Percentiles rank a stretch among this genome's conserved stretches.
These are phyloP conservation scores for Penicillium taxi DNA, from an alignment of 495 filamentous ascomycete genomes.

Conservation along the genomic window DNA sequence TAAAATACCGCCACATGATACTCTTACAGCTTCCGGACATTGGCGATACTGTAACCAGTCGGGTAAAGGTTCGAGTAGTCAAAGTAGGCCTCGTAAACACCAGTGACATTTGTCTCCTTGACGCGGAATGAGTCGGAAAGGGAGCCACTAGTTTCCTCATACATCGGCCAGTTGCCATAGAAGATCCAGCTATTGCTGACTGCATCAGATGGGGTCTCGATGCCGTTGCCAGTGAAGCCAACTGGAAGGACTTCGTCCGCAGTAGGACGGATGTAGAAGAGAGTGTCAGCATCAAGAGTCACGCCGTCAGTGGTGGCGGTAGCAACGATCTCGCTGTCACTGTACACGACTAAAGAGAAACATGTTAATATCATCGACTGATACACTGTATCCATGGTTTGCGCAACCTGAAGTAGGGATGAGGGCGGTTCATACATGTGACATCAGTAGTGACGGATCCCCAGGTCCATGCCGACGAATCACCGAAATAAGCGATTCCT, in stretches of 20 bases:
- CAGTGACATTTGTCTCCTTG: constrained; percentile 14
- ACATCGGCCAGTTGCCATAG: constrained; percentile 18
- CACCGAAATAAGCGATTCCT: constrained; percentile 21
- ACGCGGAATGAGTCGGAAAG: constrained; percentile 17
- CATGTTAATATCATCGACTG: too few relatives aligned
- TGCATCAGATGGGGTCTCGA: constrained; percentile 10
- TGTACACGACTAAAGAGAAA: constrained; percentile 6
- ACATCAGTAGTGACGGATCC: constrained; percentile 18
- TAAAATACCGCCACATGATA: too few relatives aligned
- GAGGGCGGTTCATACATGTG: constrained; percentile 15
- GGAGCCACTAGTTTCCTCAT: constrained; percentile 7
- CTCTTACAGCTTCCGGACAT: too few relatives aligned
- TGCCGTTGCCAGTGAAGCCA: constrained; percentile 17
- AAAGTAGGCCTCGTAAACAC: constrained; percentile 18
- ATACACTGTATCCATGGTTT: too few relatives aligned
- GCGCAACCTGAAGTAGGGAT: too few relatives aligned
- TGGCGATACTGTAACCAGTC: constrained; percentile 5
- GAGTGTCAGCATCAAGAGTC: constrained; percentile 13
- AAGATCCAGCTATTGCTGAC: constrained; percentile 10
- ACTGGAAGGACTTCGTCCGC: constrained; percentile 9
- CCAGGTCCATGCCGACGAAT: constrained; percentile 15
- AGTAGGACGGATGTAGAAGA: constrained; percentile 18
- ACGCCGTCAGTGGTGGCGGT: constrained; percentile 16
- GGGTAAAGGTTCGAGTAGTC: constrained; percentile 16
- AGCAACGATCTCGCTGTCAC: constrained; percentile 5